Conservation (phyloP, 768 basidiomycete species). For the Boletus speciosus region DNA sequence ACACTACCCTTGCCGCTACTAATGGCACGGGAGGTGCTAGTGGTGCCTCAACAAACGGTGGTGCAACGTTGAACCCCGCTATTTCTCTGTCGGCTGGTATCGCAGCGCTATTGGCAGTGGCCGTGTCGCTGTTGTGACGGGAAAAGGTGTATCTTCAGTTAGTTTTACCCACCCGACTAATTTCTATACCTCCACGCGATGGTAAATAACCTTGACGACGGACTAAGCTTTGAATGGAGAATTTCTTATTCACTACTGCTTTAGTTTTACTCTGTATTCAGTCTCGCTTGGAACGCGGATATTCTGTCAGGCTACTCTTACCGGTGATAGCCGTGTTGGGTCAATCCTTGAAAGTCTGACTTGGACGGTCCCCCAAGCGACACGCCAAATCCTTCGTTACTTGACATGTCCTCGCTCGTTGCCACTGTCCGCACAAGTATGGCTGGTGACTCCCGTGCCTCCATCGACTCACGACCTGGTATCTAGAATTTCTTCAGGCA, state of each 20-base stretch:
- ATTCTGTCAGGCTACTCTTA: neutral
- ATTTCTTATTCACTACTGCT: neutral
- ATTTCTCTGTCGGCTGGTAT: slow-evolving; percentile 12
- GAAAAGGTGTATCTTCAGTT: slow-evolving; percentile 1
- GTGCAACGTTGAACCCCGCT: slow-evolving; percentile 10
- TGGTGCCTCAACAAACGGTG: slow-evolving; percentile 3
- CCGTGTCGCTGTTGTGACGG: slow-evolving; percentile 15
- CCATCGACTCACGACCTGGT: slow-evolving; percentile 1
- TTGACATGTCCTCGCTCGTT: slow-evolving; percentile 44
- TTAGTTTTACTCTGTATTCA: slow-evolving; percentile 11
- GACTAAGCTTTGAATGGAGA: slow-evolving; percentile 14
- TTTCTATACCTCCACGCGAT: slow-evolving; percentile 14
- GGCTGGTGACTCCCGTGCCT: slow-evolving; percentile 11
- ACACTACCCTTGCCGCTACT: slow-evolving; percentile 26
- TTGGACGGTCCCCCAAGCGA: neutral
- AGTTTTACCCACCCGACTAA: slow-evolving; percentile 18
- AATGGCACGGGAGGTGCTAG: slow-evolving; percentile 1
- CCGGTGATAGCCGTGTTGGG: slow-evolving; percentile 16
- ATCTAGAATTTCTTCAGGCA: slow-evolving; percentile 78
- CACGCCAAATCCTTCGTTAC: neutral
- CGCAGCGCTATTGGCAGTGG: slow-evolving; percentile 13
- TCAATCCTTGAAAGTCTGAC: neutral
- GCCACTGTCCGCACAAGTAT: slow-evolving; percentile 44
- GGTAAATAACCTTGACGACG: slow-evolving; percentile 20
- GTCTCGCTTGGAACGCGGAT: neutral